Evolutionary conservation across 129 eudicot species (phyloP).

Genomic region (Oenanthe sinensis): DNA sequence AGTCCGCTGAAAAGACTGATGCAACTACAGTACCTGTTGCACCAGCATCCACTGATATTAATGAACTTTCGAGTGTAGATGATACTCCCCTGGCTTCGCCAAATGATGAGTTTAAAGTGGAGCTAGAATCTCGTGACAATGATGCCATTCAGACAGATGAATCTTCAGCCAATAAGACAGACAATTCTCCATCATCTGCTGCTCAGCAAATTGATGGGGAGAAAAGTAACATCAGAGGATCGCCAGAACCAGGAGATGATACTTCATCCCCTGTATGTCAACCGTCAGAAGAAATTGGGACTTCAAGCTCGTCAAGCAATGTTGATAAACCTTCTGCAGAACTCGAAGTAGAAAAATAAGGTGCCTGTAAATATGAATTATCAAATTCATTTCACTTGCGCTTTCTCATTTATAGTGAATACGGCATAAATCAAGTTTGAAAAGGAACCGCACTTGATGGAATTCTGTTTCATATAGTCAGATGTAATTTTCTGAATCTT

Average conservation of each 20-base stretch:
- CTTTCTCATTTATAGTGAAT: background rate
- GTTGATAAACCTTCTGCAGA: conserved; percentile 13
- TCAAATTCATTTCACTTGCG: background rate
- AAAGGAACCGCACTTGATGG: background rate
- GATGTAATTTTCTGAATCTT: conserved; percentile 4
- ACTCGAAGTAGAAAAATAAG: conserved; percentile 5
- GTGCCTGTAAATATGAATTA: background rate
- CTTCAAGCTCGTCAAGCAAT: background rate
- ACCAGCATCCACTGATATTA: conserved; percentile 13
- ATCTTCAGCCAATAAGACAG: background rate
- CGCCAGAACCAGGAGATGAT: conserved; percentile 6
- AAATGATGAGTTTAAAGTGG: conserved; percentile 20
- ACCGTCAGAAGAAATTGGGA: conserved; percentile 15
- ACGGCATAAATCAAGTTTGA: background rate
- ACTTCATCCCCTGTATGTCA: conserved; percentile 1
- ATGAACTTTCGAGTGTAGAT: conserved; percentile 1
- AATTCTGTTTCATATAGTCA: background rate
- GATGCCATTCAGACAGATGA: conserved; percentile 3
- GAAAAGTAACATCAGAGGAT: conserved; percentile 7
- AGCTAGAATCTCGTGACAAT: conserved; percentile 7
- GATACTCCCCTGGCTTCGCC: conserved; percentile 12
- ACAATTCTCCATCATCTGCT: conserved; percentile 9
- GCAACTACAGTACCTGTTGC: conserved; percentile 12
- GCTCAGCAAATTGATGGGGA: conserved; percentile 5
- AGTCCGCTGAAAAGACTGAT: conserved; percentile 4